A percentile compares a stretch with the other conserved stretches of the same genome.
Conservation (phyloP, 106 monocot genomes). For the Dendrobium chrysotoxum region DNA sequence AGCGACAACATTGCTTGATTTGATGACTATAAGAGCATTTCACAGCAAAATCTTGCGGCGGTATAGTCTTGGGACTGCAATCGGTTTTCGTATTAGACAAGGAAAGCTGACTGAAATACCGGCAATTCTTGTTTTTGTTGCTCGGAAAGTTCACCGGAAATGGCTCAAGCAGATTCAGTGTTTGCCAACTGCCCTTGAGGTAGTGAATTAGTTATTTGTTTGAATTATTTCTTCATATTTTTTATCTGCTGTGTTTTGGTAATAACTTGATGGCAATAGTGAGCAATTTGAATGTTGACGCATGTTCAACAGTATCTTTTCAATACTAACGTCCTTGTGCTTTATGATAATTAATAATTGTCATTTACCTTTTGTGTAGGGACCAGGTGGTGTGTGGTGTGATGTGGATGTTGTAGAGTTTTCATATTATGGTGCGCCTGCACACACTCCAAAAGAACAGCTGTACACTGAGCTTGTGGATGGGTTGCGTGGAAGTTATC, state of each 20-base stretch:
- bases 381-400: slow-evolving; percentile 97
- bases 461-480: slow-evolving; percentile 87
- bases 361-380: slow-evolving; percentile 30
- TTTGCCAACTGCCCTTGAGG: slow-evolving; percentile 87
- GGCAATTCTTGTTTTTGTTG: slow-evolving; percentile 96
- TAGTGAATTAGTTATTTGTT: slow-evolving; percentile 6
- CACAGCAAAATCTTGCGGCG: slow-evolving; percentile 96
- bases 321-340: background rate
- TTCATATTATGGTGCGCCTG: slow-evolving; percentile 93
- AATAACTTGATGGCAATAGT: background rate
- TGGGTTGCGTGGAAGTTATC: slow-evolving; percentile 88
- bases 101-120: slow-evolving; percentile 78
- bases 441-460: slow-evolving; percentile 89
- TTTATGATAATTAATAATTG: background rate
- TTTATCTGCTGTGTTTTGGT: background rate
- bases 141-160: slow-evolving; percentile 84
- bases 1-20: slow-evolving; percentile 85
- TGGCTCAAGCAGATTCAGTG: slow-evolving; percentile 84
- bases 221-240: background rate
- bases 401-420: slow-evolving; percentile 99
- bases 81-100: slow-evolving; percentile 83
- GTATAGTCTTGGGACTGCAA: slow-evolving; percentile 85
- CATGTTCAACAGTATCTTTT: background rate
- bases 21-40: slow-evolving; percentile 97
- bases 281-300: background rate